Base-by-base conservation (phyloP, 202 grass and related monocot genomes). In the Setaria italica region DNA sequence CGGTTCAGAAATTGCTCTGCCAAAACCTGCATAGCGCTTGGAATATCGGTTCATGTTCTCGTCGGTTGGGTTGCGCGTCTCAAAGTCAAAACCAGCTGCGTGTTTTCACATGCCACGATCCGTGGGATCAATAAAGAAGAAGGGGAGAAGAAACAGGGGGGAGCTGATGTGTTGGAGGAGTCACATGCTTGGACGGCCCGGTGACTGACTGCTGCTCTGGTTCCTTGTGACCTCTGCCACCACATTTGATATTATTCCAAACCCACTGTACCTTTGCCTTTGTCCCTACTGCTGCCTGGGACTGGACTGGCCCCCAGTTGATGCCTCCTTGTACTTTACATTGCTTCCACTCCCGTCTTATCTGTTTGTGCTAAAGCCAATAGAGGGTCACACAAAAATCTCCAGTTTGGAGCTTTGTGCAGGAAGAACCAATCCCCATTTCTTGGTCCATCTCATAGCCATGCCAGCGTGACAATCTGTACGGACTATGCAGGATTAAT, bases 171-270 rank as follows among this genome's bases (percentile, higher is more conserved):
- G 43, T 67, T 82, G 83, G 84, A 84, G 78, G 80, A 80, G 78
- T 90, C 84, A 87, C 88, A 90, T 87, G 84, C 80, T 74, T 84
- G 62, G 75, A 83, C 57, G 84, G 78, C 20, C 67, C 37, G 46
- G 15, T 2, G 7, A 6, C 1, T 7, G 2, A 56, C 32, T 35
- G 16, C 20, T 55, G 49, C 64, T 82, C 68, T 79, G 67, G 59
- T 79, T 80, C 60, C 72, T 78, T 87, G 74, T 83, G 80, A 78
- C 41, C 20, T 74, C 39, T 68, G 88, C 35, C 62, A 43, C 46
- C n/a, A 2, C 10, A 55, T 16, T 55, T 51, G 19, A 73, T 66
- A n/a, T 15, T 74, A 79, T 82, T 86, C 65, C 50, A 67, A 67
- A 33, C 1, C 39, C 66, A n/a, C 77, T n/a, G 59, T 67, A 72